Percentiles rank a stretch among this genome's conserved stretches.
These are phyloP conservation scores for Lipomyces mesembrius DNA, from an alignment of 805 yeast genomes.

Conservation along the genomic window DNA sequence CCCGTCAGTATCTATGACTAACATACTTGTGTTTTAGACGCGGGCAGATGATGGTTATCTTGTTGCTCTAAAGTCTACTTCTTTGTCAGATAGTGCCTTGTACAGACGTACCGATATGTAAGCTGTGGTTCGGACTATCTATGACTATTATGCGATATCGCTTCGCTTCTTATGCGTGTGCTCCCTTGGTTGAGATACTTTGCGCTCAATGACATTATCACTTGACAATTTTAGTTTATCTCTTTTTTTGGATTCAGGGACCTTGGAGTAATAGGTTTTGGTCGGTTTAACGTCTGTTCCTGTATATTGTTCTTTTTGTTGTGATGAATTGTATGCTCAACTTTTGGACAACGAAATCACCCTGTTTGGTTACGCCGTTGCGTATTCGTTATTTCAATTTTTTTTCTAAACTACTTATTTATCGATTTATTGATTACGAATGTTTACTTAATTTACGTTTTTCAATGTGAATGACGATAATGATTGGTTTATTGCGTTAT, in stretches of 20 bases:
- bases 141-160: constrained; percentile 2
- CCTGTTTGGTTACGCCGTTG: neutral
- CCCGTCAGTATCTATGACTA: neutral
- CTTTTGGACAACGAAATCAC: neutral
- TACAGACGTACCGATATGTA: neutral
- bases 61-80: neutral
- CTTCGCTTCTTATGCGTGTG: neutral
- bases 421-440: neutral
- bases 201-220: no score
- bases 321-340: neutral
- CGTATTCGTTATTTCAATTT: no score
- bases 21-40: neutral
- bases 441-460: neutral
- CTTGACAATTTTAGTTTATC: no score
- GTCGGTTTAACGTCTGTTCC: neutral
- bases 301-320: neutral
- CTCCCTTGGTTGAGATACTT: no score
- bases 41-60: neutral
- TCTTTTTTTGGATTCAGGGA: no score
- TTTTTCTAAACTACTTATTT: no score
- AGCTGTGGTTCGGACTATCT: neutral
- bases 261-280: neutral
- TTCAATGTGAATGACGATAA: neutral
- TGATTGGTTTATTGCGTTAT: no score
- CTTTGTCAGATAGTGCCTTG: neutral